Base-by-base conservation (phyloP, 2,329 filamentous ascomycete species). In the Fusarium sp. region DNA sequence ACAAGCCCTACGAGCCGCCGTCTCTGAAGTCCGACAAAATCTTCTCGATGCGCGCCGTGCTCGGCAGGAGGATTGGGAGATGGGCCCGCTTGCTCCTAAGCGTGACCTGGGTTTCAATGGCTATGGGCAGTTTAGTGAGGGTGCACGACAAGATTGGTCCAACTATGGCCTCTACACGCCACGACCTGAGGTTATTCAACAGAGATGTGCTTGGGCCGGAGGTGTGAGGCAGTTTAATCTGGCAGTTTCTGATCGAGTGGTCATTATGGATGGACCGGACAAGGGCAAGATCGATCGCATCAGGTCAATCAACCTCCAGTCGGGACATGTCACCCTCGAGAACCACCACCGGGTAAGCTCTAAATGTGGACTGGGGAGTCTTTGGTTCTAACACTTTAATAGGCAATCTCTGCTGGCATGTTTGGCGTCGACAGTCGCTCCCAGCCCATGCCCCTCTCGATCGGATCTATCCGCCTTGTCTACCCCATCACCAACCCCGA, bases 221-320 rank as follows among this genome's bases (percentile, higher is more conserved):
- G 85, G 85, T 37, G 71, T 80, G 34, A 83, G 83, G 71, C 86
- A 86, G 78, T 84, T 93, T 66, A 91, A 90, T 71, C 83, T 95
- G 62, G 87, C 86, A 27, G 77, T 82, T 5, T 90, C 91, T 7
- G 96, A 98, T 81, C 88, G 96, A 64, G 94, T 98, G 34, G 93
- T 95, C 56, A 83, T 98, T 62, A 82, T 94, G 57, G 89, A 91
- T 65, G 95, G 95, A 9, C 87, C 87, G 37, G 92, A 96, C 76
- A 92, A 91, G 83, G 94, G 94, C 75, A 93, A 91, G 83, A 96
- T 99, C 80, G 93, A 93, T 53, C 83, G 83, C n/a, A 88, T 98
- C 46, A 80, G 78, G 64, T 79, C 83, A 2, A 83, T 97, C 47
- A 82, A 89, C 70, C 66, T 76, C 6, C 80, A 86, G 11, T 83